Conservation (phyloP, 495 filamentous ascomycete genomes). For the Letharia lupina region DNA sequence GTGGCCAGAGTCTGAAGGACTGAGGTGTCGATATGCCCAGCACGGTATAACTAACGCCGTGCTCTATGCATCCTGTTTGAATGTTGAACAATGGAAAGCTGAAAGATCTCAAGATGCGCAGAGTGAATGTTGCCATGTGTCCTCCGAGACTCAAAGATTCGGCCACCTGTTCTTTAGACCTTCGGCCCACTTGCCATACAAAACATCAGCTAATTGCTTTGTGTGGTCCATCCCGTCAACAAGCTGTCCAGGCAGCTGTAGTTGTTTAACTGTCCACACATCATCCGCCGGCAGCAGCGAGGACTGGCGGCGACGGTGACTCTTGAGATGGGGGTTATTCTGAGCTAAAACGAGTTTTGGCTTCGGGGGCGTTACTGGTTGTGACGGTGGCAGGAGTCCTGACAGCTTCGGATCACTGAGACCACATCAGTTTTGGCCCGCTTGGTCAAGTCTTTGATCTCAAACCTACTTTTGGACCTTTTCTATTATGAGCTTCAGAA, state of each 20-base stretch:
- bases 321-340: slow-evolving; percentile 78
- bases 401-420: slow-evolving; percentile 47
- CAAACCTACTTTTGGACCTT: slow-evolving; percentile 42
- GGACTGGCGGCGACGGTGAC: slow-evolving; percentile 62
- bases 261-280: slow-evolving; percentile 31
- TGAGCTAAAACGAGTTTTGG: slow-evolving; percentile 68
- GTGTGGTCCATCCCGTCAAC: slow-evolving; percentile 82
- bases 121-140: not conserved
- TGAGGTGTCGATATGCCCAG: not conserved
- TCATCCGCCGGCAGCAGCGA: slow-evolving; percentile 39
- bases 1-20: not conserved
- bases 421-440: slow-evolving; percentile 2
- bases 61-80: slow-evolving; percentile 3
- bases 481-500: slow-evolving; percentile 63
- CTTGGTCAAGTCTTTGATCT: not conserved
- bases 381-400: slow-evolving; percentile 37
- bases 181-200: slow-evolving; percentile 84
- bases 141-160: slow-evolving; percentile 32
- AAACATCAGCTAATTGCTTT: slow-evolving; percentile 77
- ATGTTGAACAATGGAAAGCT: not conserved
- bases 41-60: not conserved
- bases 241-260: slow-evolving; percentile 40
- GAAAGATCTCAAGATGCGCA: slow-evolving; percentile 1
- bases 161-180: slow-evolving; percentile 76
- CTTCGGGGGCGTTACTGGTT: slow-evolving; percentile 39